Conservation (phyloP, 2,329 filamentous ascomycete species). For the Ilyonectria destructans region DNA sequence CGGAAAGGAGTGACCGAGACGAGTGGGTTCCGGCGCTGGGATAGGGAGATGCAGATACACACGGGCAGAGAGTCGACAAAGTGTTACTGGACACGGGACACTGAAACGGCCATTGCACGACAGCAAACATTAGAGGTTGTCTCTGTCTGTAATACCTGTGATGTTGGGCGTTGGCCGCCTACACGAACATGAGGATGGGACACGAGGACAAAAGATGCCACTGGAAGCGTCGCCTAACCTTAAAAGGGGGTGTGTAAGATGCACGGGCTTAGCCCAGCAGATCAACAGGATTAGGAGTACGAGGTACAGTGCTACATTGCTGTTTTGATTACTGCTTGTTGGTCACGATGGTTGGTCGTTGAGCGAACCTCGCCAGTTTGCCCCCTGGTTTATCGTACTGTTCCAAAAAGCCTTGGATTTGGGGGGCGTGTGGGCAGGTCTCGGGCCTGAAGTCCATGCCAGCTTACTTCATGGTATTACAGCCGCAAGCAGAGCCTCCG, state of each 20-base stretch:
- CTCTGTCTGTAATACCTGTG: slow-evolving; percentile 26
- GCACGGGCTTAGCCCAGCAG: slow-evolving; percentile 5
- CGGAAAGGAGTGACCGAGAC: slow-evolving; percentile 18
- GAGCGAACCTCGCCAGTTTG: neutral
- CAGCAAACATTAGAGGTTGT: slow-evolving; percentile 45
- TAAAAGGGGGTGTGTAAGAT: slow-evolving; percentile 12
- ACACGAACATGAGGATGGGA: slow-evolving; percentile 1
- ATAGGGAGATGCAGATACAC: slow-evolving; percentile 1
- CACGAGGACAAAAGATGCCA: slow-evolving; percentile 3
- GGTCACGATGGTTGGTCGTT: slow-evolving; percentile 19
- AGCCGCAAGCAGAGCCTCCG: slow-evolving; percentile 32
- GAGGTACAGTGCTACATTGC: slow-evolving; percentile 26
- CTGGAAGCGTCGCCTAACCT: slow-evolving; percentile 7
- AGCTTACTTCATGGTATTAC: neutral
- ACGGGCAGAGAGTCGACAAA: slow-evolving; percentile 20
- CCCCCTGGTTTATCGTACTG: slow-evolving; percentile 8
- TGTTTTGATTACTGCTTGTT: slow-evolving; percentile 21
- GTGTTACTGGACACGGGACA: slow-evolving; percentile 32
- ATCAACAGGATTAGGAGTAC: slow-evolving; percentile 20
- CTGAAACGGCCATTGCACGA: slow-evolving; percentile 47
- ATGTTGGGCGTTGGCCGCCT: neutral
- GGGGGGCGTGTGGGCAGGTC: neutral
- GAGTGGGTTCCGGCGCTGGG: slow-evolving; percentile 7
- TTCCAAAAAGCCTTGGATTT: neutral
- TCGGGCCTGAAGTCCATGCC: neutral